Base-by-base conservation (phyloP, 2,329 filamentous ascomycete genomes). In the Neophaeococcomyces aloes region DNA sequence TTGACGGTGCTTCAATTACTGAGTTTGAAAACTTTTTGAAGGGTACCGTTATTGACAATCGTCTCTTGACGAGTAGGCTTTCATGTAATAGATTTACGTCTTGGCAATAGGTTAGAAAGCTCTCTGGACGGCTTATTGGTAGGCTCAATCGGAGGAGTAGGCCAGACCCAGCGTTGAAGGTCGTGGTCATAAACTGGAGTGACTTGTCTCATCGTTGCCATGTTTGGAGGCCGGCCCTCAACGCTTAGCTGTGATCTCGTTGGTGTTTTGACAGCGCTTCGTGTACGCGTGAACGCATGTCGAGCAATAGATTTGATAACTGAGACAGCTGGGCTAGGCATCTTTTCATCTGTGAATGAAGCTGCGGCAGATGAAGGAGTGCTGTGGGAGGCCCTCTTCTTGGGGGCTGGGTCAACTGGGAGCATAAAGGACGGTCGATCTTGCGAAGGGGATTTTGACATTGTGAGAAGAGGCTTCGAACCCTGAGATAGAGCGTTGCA, bases 141-240 rank as follows among this genome's bases (percentile, higher is more conserved):
- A 7, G 25, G 25, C 30, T 42, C 39, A 21, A 29, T 31, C 15
- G 19, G 30, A 27, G 29, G 30, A 17, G 21, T 23, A 3, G 39
- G 39, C 25, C 25, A 42, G 4, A 42, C 30, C 39, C 39, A 42
- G 8, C 31, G 30, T 8, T 35, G 3, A 2, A 42, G 30, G 18
- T 42, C 39, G 18, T 42, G 30, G 23, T 42, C 30, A 15, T 34
- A 42, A n/a, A 42, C 19, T n/a, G 39, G 39, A 2, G 39, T 42
- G 13, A 42, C 39, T 42, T 15, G 18, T 11, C 39, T 34, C 39
- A 42, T 34, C 19, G 34, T 35, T 10, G 39, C 39, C 39, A 42
- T 42, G 39, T 42, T 21, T 29, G 39, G 39, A 23, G 17, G 35
- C 19, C 35, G 35, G 14, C 14, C 7, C 6, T 25, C 35, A 38